Percentiles rank a stretch among this genome's conserved stretches.
phyloP scores from a whole-genome alignment of 2,329 filamentous ascomycete species.

The Thielaviopsis populi region DNA sequence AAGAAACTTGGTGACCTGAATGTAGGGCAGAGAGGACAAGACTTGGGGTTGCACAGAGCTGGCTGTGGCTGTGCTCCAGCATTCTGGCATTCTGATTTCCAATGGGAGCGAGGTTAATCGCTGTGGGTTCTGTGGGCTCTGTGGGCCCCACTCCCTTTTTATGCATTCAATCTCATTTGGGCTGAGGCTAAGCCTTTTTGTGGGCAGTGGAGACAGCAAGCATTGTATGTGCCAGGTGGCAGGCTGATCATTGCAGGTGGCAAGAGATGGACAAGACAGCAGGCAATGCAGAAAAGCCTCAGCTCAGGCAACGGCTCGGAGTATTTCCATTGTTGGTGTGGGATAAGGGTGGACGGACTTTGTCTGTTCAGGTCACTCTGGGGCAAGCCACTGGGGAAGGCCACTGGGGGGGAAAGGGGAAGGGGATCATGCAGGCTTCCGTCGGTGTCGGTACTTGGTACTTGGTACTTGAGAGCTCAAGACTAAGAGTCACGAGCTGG shows the following conservation, averaged over 20 bases:
- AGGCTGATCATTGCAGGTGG: neutral
- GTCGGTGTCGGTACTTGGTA: too few relatives aligned
- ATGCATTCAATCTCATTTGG: too few relatives aligned
- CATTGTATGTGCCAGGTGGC: too few relatives aligned
- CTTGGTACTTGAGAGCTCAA: neutral
- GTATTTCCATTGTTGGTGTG: conserved; percentile 1
- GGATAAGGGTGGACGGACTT: neutral
- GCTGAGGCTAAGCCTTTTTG: too few relatives aligned
- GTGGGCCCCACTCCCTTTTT: too few relatives aligned
- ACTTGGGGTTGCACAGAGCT: neutral
- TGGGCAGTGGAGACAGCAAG: too few relatives aligned
- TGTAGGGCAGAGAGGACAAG: too few relatives aligned
- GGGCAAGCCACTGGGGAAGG: neutral
- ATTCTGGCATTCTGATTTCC: neutral
- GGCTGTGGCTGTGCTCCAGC: too few relatives aligned
- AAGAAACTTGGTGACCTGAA: too few relatives aligned
- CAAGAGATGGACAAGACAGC: neutral
- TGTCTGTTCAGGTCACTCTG: neutral
- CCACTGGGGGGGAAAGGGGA: neutral
- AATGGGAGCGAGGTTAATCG: neutral
- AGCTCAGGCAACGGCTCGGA: neutral
- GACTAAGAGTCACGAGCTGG: neutral
- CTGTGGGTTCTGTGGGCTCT: neutral
- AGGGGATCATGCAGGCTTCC: neutral
- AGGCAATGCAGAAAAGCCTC: neutral